These are phyloP conservation scores for Paracorniculantispora psalliotae DNA, from an alignment of 2,329 filamentous ascomycete species.

Conservation along the genomic window DNA sequence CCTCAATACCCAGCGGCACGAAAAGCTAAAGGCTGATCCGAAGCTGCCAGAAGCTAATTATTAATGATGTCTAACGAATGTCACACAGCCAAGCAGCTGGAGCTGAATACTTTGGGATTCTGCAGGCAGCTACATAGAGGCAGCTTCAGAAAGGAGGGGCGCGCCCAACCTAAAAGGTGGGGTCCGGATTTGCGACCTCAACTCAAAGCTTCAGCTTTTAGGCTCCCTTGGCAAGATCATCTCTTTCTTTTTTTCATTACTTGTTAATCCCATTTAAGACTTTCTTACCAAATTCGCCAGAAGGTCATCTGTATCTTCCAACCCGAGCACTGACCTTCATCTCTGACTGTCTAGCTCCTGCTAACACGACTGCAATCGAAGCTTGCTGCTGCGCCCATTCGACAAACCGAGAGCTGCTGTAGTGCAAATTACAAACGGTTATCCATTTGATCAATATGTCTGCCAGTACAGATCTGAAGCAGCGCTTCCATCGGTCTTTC, in stretches of 20 bases:
- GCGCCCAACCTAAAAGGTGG: conserved; percentile 8
- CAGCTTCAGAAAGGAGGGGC: conserved; percentile 11
- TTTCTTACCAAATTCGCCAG: too few species aligned
- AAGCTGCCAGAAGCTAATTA: neutral
- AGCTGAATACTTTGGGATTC: neutral
- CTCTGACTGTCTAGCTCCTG: too few species aligned
- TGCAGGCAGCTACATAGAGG: conserved; percentile 5
- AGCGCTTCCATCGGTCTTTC: conserved; percentile 82
- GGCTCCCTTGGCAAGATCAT: neutral
- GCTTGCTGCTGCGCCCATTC: too few species aligned
- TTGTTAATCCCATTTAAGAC: too few species aligned
- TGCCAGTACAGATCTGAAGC: conserved; percentile 44
- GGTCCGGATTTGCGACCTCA: conserved; percentile 2
- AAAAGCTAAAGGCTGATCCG: neutral
- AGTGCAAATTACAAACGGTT: too few species aligned
- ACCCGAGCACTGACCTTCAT: too few species aligned
- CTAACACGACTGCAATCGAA: neutral
- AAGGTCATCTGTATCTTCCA: too few species aligned
- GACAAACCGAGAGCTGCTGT: too few species aligned
- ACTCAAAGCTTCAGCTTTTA: neutral
- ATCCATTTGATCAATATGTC: conserved; percentile 25
- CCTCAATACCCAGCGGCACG: too few species aligned
- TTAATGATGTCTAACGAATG: neutral
- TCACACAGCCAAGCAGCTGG: neutral
- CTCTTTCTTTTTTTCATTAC: neutral